Conservation (phyloP, 331 rosid genomes). For the Acacia pycnantha region DNA sequence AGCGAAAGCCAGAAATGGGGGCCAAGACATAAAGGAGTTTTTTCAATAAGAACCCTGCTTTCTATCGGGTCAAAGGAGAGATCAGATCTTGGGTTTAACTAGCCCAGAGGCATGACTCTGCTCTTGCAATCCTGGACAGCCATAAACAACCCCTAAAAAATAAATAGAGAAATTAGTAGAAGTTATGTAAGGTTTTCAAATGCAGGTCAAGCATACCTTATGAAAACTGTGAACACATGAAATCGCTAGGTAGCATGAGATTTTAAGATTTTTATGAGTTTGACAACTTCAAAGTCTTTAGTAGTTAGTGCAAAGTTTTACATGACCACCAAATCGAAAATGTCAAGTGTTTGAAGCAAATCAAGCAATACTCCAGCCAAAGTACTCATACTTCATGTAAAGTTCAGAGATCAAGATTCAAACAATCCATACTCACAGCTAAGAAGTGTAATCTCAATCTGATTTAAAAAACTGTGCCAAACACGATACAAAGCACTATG, state of each 20-base stretch:
- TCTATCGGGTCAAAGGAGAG: too few species aligned
- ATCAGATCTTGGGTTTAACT: too few species aligned
- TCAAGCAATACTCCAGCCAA: background rate
- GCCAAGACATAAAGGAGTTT: background rate
- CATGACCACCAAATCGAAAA: background rate
- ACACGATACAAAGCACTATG: constrained; percentile 5
- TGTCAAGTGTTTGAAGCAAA: background rate
- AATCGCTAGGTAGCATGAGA: background rate
- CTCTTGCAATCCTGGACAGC: background rate
- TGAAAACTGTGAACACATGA: background rate
- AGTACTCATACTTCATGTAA: constrained; percentile 1
- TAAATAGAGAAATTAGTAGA: background rate
- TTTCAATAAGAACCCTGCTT: too few species aligned
- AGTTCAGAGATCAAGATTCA: background rate
- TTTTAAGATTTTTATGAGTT: background rate
- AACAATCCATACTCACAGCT: background rate
- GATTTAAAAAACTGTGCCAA: background rate
- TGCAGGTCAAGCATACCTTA: background rate
- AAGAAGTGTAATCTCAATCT: background rate
- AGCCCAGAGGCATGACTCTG: background rate
- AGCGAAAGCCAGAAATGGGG: background rate
- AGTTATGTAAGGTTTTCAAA: background rate
- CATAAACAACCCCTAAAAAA: constrained; percentile 69
- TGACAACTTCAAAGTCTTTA: background rate
- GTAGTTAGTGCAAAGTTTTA: background rate